phyloP scores from a whole-genome alignment of 805 yeast species.

The Clavispora phyllophila region DNA sequence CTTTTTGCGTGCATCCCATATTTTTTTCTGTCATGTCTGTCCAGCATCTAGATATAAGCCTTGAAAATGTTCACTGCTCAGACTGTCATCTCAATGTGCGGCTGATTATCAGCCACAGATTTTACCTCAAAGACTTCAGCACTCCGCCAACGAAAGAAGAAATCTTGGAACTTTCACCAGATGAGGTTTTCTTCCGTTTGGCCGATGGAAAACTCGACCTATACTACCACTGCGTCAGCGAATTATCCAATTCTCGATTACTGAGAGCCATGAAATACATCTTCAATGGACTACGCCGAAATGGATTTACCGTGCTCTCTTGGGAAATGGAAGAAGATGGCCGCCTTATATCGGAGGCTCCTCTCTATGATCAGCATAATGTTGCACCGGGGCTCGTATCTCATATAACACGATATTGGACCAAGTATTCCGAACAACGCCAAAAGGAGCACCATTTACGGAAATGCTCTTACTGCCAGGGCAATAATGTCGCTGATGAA shows the following conservation, averaged over 20 bases:
- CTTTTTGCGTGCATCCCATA: too few species aligned
- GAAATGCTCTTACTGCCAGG: constrained; percentile 39
- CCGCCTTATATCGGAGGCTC: not conserved
- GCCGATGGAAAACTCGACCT: constrained; percentile 24
- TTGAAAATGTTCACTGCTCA: constrained; percentile 52
- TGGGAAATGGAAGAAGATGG: constrained; percentile 28
- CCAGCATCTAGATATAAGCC: constrained; percentile 2
- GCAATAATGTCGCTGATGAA: constrained; percentile 17
- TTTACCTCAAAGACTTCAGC: constrained; percentile 10
- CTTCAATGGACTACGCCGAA: constrained; percentile 20
- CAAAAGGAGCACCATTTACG: constrained; percentile 31
- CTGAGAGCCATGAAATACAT: constrained; percentile 19
- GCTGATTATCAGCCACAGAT: constrained; percentile 19
- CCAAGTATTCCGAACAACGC: constrained; percentile 13
- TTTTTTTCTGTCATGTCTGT: not conserved
- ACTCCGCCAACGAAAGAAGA: constrained; percentile 9
- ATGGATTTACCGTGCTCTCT: constrained; percentile 35
- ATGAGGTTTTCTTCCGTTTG: constrained; percentile 15
- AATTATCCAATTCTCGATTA: constrained; percentile 8
- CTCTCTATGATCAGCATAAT: not conserved
- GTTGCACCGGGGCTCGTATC: constrained; percentile 6
- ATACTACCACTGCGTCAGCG: constrained; percentile 13
- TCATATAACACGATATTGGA: constrained; percentile 3
- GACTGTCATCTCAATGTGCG: constrained; percentile 43
- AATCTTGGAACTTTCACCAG: constrained; percentile 3